A percentile compares a stretch with the other conserved stretches of the same genome.
Evolutionary conservation across 2,329 filamentous ascomycete genomes (phyloP).

Genomic region (Diaporthe helianthi): DNA sequence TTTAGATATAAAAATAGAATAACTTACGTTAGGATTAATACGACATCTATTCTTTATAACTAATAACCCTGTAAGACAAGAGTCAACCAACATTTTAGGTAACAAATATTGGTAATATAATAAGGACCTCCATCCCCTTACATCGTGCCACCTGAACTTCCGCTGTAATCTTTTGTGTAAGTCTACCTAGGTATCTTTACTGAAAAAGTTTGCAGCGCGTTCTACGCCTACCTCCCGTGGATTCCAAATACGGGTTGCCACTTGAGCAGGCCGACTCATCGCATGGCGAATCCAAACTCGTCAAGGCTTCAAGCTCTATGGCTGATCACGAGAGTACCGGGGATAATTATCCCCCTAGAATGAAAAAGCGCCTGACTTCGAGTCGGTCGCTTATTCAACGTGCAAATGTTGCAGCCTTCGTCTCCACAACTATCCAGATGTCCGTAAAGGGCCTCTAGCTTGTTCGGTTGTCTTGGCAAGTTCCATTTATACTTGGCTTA

Average conservation of each 20-base stretch:
- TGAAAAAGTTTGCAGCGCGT: not conserved
- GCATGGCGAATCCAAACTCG: not conserved
- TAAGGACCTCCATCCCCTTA: no score
- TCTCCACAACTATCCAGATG: constrained; percentile 11
- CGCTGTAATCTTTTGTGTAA: not conserved
- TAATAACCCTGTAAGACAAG: no score
- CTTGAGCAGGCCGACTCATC: not conserved
- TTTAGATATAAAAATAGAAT: no score
- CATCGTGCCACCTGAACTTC: not conserved
- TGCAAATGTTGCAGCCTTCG: no score
- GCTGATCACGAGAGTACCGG: not conserved
- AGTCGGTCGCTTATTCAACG: not conserved
- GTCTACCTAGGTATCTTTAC: not conserved
- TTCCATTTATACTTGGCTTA: constrained; percentile 9
- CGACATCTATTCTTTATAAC: no score
- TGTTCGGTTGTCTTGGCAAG: not conserved
- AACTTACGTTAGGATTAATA: no score
- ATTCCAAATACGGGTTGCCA: not conserved
- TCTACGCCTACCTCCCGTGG: not conserved
- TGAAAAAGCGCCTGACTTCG: not conserved
- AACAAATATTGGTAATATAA: no score
- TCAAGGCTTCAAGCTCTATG: not conserved
- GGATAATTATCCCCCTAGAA: not conserved
- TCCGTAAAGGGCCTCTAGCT: not conserved
- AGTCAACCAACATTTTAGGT: no score